phyloP scores from a whole-genome alignment of 306 rosid species.

The Astragalus membranaceus region DNA sequence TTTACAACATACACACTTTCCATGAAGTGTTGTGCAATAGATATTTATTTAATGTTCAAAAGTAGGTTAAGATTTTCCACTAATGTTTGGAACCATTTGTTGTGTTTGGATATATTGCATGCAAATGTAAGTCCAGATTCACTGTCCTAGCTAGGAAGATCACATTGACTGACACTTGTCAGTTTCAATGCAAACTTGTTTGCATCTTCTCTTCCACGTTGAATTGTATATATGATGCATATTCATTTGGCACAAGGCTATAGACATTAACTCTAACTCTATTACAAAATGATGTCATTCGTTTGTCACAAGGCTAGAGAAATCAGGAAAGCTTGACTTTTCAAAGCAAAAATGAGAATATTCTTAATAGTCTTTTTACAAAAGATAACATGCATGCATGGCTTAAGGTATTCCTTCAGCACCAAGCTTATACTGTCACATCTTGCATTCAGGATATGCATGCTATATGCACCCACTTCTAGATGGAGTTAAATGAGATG shows the following conservation, averaged over 20 bases:
- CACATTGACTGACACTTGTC: background rate
- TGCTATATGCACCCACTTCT: background rate
- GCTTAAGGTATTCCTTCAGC: no score
- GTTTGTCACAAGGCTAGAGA: background rate
- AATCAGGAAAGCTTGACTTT: conserved; percentile 13
- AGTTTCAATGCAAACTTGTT: background rate
- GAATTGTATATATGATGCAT: background rate
- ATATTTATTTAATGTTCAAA: conserved; percentile 15
- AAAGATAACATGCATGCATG: background rate
- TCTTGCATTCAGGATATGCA: no score
- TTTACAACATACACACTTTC: background rate
- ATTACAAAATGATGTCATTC: background rate
- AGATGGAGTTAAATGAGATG: no score
- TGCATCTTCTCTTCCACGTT: background rate
- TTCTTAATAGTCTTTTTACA: background rate
- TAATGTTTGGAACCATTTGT: background rate
- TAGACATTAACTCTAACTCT: background rate
- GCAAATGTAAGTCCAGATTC: conserved; percentile 15
- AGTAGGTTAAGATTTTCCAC: conserved; percentile 23
- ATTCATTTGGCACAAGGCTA: background rate
- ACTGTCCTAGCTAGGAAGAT: conserved; percentile 3
- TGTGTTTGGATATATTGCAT: background rate
- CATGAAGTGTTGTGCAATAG: background rate
- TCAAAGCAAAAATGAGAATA: conserved; percentile 4
- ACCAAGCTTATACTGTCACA: background rate